These are phyloP conservation scores for Yamadazyma oceani DNA, from an alignment of 1,139 yeast genomes.

Conservation along the genomic window DNA sequence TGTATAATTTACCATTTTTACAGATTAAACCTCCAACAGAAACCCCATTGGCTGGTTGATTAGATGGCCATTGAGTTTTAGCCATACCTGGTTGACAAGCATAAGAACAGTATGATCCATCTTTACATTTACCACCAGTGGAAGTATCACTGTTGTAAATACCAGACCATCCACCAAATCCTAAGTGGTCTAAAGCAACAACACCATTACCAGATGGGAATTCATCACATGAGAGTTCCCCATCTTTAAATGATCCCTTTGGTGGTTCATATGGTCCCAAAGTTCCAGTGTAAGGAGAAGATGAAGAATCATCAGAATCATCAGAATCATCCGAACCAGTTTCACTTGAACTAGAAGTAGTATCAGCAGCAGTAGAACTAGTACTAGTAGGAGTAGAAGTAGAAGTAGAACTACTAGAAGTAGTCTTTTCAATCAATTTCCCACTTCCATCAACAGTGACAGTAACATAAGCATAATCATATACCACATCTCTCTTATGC, in stretches of 20 bases:
- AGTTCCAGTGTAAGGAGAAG: slow-evolving; percentile 50
- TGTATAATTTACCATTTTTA: slow-evolving; percentile 68
- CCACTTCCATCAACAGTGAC: slow-evolving; percentile 70
- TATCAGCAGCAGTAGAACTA: slow-evolving; percentile 8
- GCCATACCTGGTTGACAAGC: slow-evolving; percentile 92
- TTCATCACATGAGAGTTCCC: slow-evolving; percentile 56
- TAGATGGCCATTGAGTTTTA: slow-evolving; percentile 81
- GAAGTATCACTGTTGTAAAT: slow-evolving; percentile 63
- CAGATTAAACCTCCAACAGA: slow-evolving; percentile 80
- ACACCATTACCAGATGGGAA: slow-evolving; percentile 79
- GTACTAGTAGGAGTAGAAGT: slow-evolving; percentile 20
- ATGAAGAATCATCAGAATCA: slow-evolving; percentile 19
- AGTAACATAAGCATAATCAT: slow-evolving; percentile 81
- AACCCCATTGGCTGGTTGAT: slow-evolving; percentile 71
- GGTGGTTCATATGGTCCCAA: slow-evolving; percentile 54
- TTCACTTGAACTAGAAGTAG: slow-evolving; percentile 15
- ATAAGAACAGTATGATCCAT: slow-evolving; percentile 79
- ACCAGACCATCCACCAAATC: slow-evolving; percentile 76
- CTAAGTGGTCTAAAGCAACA: slow-evolving; percentile 53
- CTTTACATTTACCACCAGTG: slow-evolving; percentile 67
- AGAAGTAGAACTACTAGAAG: slow-evolving; percentile 17
- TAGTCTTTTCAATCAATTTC: slow-evolving; percentile 31
- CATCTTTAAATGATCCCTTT: slow-evolving; percentile 56
- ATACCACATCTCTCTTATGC: slow-evolving; percentile 78
- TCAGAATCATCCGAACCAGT: slow-evolving; percentile 14